Evolutionary conservation across 352 stramenopile species (phyloP), one percentile per base, ranked within the genome.

Genomic region (Peronospora tabacina): DNA sequence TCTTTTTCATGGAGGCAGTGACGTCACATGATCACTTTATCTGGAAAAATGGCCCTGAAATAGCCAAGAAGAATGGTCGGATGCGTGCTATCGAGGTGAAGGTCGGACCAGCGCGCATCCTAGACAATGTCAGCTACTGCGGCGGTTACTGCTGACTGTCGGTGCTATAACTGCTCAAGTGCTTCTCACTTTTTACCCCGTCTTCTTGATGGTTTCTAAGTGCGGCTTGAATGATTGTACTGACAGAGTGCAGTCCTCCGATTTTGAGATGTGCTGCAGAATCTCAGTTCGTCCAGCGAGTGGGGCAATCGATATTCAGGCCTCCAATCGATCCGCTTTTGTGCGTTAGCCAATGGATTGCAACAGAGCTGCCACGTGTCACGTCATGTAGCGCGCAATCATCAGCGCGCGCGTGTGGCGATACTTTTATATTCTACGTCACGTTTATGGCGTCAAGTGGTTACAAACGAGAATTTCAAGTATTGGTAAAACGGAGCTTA

Each of bases 1-100:
- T 86, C 39, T 86, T 70, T 58, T 85, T 88, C 50, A 44, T 85
- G 29, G 77, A 86, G 36, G 63, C 74, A 0, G 34, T 22, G 15
- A 70, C 60, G 5, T 68, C 49, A 19, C 52, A 82, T 10, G 70
- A 86, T 20, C 38, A 63, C 11, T 9, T 61, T 11, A 63, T 86
- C n/a, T 66, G 70, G 41, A 70, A 70, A 44, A 38, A 75, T 24
- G 56, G 62, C 1, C 46, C 55, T 11, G 63, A 71, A 11, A 44
- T 49, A 13, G 65, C 70, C 7, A 22, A 35, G 11, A 66, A 70
- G 30, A 82, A 85, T 29, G 49, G 65, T 11, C 37, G 58, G 26
- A 42, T 88, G 49, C 69, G 72, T 32, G 49, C 55, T 16, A 75
- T 88, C 28, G 49, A 69, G 6, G 72, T 86, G 39, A 32, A 54